Evolutionary conservation across 129 eudicot species (phyloP).

Genomic region (Logfia minima): DNA sequence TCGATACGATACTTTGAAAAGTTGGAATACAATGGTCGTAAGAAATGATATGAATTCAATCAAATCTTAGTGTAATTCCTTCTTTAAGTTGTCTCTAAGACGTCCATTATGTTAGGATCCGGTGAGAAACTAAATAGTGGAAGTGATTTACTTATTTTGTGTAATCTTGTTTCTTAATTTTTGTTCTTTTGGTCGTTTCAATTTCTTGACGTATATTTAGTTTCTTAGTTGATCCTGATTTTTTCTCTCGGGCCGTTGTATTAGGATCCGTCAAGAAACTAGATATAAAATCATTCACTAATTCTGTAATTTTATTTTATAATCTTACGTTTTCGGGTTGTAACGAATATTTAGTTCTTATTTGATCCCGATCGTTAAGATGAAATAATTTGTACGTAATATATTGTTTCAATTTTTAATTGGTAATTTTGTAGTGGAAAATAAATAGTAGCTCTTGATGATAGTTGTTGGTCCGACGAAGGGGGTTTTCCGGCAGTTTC

Average conservation of each 20-base stretch:
- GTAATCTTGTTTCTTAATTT: too few relatives aligned
- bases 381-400: too few relatives aligned
- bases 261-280: not conserved
- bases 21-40: slow-evolving; percentile 45
- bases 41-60: not conserved
- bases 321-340: not conserved
- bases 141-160: too few relatives aligned
- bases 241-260: not conserved
- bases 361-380: not conserved
- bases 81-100: not conserved
- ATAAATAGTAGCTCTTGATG: not conserved
- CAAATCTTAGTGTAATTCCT: not conserved
- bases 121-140: too few relatives aligned
- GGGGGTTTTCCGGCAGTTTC: slow-evolving; percentile 5
- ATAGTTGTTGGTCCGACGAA: slow-evolving; percentile 17
- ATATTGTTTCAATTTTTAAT: not conserved
- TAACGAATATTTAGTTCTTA: not conserved
- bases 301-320: too few relatives aligned
- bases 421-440: slow-evolving; percentile 13
- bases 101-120: too few relatives aligned
- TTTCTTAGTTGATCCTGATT: not conserved
- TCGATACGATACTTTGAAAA: slow-evolving; percentile 79
- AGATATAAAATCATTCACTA: not conserved
- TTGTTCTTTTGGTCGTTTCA: not conserved
- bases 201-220: not conserved